These are phyloP conservation scores for Wickerhamiella azyma DNA, from an alignment of 805 yeast species.

Conservation along the genomic window DNA sequence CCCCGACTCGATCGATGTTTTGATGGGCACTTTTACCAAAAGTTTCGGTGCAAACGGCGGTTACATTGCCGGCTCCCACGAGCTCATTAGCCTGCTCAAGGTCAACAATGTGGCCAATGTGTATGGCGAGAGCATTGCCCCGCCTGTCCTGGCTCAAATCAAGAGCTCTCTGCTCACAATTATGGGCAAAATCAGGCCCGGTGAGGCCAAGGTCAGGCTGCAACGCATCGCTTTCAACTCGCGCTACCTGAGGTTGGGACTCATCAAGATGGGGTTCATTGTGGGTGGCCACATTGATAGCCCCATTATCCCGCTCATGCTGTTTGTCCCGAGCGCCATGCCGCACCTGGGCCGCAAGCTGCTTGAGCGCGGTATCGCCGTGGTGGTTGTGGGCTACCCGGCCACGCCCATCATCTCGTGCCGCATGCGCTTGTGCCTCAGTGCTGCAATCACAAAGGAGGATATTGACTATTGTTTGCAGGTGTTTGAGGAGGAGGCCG, in stretches of 20 bases:
- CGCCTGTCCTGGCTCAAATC: constrained; percentile 84
- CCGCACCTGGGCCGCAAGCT: constrained; percentile 79
- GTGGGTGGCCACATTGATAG: constrained; percentile 93
- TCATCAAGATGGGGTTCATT: constrained; percentile 84
- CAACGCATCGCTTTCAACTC: constrained; percentile 93
- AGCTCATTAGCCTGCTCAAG: constrained; percentile 60
- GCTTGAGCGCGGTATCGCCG: constrained; percentile 70
- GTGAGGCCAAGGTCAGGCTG: constrained; percentile 84
- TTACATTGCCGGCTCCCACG: constrained; percentile 67
- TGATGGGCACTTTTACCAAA: constrained; percentile 97
- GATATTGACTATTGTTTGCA: constrained; percentile 51
- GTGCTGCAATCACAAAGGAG: constrained; percentile 82
- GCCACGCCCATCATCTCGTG: constrained; percentile 88
- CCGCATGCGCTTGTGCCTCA: constrained; percentile 84
- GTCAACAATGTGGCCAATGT: constrained; percentile 55
- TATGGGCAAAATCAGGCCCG: constrained; percentile 70
- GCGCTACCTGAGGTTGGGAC: constrained; percentile 78
- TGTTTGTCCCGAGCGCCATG: constrained; percentile 88
- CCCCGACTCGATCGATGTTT: constrained; percentile 63
- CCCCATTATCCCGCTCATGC: constrained; percentile 81
- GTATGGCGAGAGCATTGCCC: constrained; percentile 79
- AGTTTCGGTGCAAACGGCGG: constrained; percentile 99
- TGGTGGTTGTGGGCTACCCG: constrained; percentile 94
- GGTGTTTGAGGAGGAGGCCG: constrained; percentile 51
- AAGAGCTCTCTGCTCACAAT: constrained; percentile 65